Evolutionary conservation across 192 early-diverging fungal genomes (phyloP).

Genomic region (Globomyces pollinis-pini): DNA sequence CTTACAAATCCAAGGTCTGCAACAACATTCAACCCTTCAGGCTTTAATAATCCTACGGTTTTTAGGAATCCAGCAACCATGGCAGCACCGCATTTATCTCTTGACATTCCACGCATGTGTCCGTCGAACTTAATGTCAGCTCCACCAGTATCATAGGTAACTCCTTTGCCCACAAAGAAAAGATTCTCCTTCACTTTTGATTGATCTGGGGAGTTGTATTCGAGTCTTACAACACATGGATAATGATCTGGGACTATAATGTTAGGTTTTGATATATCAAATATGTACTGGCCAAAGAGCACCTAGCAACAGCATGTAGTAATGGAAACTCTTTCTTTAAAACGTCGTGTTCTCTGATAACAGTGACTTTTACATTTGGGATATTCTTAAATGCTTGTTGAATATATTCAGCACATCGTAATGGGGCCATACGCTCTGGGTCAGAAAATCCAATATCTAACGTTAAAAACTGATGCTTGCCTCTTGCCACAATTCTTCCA

Average conservation of each 20-base stretch:
- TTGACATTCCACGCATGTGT: slow-evolving; percentile 79
- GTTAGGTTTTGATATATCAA: neutral
- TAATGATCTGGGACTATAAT: slow-evolving; percentile 51
- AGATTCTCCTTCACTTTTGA: slow-evolving; percentile 70
- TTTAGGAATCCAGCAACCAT: slow-evolving; percentile 74
- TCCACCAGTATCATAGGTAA: slow-evolving; percentile 87
- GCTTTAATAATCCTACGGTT: slow-evolving; percentile 57
- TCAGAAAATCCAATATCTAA: slow-evolving; percentile 76
- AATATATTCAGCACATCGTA: slow-evolving; percentile 62
- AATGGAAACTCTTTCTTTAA: slow-evolving; percentile 78
- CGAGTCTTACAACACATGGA: slow-evolving; percentile 57
- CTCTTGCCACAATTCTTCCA: slow-evolving; percentile 60
- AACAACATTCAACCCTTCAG: slow-evolving; percentile 60
- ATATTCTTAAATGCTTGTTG: slow-evolving; percentile 49
- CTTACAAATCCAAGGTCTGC: slow-evolving; percentile 70
- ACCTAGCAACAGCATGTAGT: slow-evolving; percentile 63
- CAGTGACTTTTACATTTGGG: slow-evolving; percentile 47
- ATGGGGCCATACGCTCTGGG: slow-evolving; percentile 82
- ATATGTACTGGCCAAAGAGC: slow-evolving; percentile 1
- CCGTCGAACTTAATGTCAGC: slow-evolving; percentile 77
- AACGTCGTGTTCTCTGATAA: slow-evolving; percentile 58
- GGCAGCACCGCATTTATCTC: slow-evolving; percentile 86
- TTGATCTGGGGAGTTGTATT: slow-evolving; percentile 64
- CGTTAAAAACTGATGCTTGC: slow-evolving; percentile 20
- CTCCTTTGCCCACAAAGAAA: slow-evolving; percentile 84